Conservation (phyloP, 2,329 filamentous ascomycete genomes). For the Alternaria ethzedia region DNA sequence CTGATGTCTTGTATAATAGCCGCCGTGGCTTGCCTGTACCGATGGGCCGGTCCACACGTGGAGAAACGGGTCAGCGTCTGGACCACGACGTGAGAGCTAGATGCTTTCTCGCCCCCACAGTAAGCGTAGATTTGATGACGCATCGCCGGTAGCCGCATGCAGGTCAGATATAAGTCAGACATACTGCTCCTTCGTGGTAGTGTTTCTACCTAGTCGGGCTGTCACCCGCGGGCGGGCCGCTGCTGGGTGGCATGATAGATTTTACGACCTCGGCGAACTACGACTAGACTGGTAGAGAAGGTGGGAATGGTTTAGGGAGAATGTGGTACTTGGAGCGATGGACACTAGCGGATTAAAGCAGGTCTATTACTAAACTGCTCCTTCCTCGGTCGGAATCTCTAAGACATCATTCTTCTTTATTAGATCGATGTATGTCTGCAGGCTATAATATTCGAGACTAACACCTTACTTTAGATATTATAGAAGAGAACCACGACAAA, state of each 20-base stretch:
- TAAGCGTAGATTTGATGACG: not conserved
- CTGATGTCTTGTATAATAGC: not conserved
- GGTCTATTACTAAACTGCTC: not conserved
- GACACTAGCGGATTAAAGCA: not conserved
- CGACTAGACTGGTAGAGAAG: not conserved
- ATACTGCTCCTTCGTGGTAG: not conserved
- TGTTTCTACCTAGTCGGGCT: not conserved
- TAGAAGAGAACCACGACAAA: too few species aligned
- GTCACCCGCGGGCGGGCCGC: not conserved
- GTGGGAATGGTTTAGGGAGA: not conserved
- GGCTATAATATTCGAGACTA: not conserved
- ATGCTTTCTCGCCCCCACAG: slow-evolving; percentile 1
- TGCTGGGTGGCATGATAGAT: not conserved
- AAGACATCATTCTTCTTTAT: not conserved
- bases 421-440: not conserved
- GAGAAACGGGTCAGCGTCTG: slow-evolving; percentile 15
- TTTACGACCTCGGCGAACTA: not conserved
- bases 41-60: not conserved
- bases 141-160: slow-evolving; percentile 3
- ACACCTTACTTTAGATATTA: too few species aligned
- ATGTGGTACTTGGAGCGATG: not conserved
- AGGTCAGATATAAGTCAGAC: slow-evolving; percentile 8
- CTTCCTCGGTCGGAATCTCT: not conserved
- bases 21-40: slow-evolving; percentile 10
- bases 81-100: slow-evolving; percentile 12